Base-by-base conservation (phyloP, 1,284 basidiomycete species). In the Tilletia caries region DNA sequence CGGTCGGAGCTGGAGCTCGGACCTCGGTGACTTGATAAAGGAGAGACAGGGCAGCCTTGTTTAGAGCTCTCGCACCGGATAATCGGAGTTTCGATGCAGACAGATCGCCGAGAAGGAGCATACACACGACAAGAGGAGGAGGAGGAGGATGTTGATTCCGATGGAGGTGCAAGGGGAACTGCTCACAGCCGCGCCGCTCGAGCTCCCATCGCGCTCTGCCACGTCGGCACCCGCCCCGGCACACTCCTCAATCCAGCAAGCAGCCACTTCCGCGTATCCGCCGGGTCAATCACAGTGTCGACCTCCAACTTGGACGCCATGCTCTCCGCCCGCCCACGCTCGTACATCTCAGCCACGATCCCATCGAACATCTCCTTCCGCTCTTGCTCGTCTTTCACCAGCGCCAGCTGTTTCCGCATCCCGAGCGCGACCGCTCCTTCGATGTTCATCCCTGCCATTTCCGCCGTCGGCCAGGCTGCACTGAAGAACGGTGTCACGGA, bases 231-330 rank as follows among this genome's bases (percentile, higher is more conserved):
- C 48, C 48, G 12, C 13, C 23, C 48, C 48, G 20, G 1, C 20
- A 50, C 48, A 3, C 48, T 25, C 23, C 37, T 70, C 67, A 58
- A 64, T 64, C 20, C 64, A 34, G 18, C 71, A 43, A 1, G 70
- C 67, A 78, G 20, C 74, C 73, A 78, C 15, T 69, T 65, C 18
- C 77, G 60, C 29, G 74, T 78, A 52, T 77, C 74, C 8, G 67
- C 73, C 10, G 77, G 77, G 41, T 78, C 77, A 46, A 78, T 58
- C 66, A 77, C 76, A 0, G 74, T 73, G 65, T 77, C 77, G 48
- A 78, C 73, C 69, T 77, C 77, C 1, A 64, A 67, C 68, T 70
- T 67, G 25, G 67, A 71, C 15, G 76, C 76, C 4, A 74, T 70
- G 58, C 75, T 77, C 32, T 69, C 66, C 15, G 67, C 77, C 32